Percentiles rank a stretch among this genome's conserved stretches.
These are phyloP conservation scores for Candida suzukii DNA, from an alignment of 805 yeast genomes.

Conservation along the genomic window DNA sequence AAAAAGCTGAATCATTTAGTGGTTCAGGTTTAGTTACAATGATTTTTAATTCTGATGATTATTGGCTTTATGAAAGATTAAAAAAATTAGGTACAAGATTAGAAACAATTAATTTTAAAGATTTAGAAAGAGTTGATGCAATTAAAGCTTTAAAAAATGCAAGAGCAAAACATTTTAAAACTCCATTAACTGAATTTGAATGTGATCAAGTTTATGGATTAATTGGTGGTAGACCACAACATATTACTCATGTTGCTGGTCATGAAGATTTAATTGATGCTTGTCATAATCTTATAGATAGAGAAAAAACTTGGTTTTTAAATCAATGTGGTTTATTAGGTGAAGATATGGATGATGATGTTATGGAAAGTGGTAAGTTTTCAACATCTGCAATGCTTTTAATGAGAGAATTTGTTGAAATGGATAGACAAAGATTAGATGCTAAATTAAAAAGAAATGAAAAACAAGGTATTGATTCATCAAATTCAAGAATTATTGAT, in stretches of 20 bases:
- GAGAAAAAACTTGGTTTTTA: conserved; percentile 80
- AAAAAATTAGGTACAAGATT: conserved; percentile 66
- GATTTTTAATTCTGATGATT: conserved; percentile 75
- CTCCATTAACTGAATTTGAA: conserved; percentile 27
- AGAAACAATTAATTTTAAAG: conserved; percentile 64
- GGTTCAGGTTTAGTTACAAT: conserved; percentile 64
- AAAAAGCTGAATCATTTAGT: conserved; percentile 71
- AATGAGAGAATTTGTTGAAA: conserved; percentile 63
- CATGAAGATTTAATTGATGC: conserved; percentile 51
- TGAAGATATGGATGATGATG: conserved; percentile 80
- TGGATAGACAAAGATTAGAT: conserved; percentile 39
- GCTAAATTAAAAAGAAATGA: conserved; percentile 17
- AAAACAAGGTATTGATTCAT: conserved; percentile 2
- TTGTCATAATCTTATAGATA: conserved; percentile 63
- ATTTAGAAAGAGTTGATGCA: conserved; percentile 50
- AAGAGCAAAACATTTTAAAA: conserved; percentile 37
- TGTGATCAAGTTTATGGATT: conserved; percentile 47
- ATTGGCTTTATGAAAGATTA: conserved; percentile 78
- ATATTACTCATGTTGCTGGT: conserved; percentile 61
- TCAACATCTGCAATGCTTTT: conserved; percentile 67
- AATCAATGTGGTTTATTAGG: conserved; percentile 79
- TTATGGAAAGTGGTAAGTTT: conserved; percentile 77
- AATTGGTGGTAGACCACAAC: conserved; percentile 83
- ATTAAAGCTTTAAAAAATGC: conserved; percentile 46
- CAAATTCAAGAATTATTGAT: conserved; percentile 2